Conservation (phyloP, 73 alveolate species). For the Paramecium octaurelia region DNA sequence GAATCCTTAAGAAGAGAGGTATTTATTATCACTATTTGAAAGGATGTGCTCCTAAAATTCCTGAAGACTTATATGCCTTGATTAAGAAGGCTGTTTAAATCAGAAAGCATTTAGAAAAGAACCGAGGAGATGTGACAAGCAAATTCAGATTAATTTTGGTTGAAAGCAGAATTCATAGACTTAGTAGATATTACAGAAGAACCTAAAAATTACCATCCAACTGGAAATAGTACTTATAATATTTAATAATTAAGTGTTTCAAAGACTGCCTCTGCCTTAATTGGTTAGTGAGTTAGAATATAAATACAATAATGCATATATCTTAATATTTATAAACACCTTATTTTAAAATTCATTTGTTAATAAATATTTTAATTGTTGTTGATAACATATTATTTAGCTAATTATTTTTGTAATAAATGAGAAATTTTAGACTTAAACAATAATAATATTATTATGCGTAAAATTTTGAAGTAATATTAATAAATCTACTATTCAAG, state of each 20-base stretch:
- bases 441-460: too few species aligned
- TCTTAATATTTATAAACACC: neutral
- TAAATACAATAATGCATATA: neutral
- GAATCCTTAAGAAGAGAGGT: constrained; percentile 63
- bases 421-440: neutral
- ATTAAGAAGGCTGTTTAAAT: constrained; percentile 97
- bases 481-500: too few species aligned
- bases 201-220: constrained; percentile 93
- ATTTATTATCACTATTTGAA: neutral
- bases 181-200: constrained; percentile 96
- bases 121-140: constrained; percentile 93
- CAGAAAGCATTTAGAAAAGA: constrained; percentile 97
- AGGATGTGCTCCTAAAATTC: constrained; percentile 96
- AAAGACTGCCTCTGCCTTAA: constrained; percentile 31
- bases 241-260: constrained; percentile 1
- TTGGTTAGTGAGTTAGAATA: constrained; percentile 7
- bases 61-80: constrained; percentile 97
- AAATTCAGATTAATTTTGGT: constrained; percentile 95
- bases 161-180: constrained; percentile 98
- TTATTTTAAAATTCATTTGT: neutral
- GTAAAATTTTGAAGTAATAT: too few species aligned
- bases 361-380: neutral
- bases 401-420: neutral
- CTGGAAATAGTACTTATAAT: constrained; percentile 81
- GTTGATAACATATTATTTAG: neutral